phyloP scores from a whole-genome alignment of 495 filamentous ascomycete genomes.

The Clavariopsis aquatica region DNA sequence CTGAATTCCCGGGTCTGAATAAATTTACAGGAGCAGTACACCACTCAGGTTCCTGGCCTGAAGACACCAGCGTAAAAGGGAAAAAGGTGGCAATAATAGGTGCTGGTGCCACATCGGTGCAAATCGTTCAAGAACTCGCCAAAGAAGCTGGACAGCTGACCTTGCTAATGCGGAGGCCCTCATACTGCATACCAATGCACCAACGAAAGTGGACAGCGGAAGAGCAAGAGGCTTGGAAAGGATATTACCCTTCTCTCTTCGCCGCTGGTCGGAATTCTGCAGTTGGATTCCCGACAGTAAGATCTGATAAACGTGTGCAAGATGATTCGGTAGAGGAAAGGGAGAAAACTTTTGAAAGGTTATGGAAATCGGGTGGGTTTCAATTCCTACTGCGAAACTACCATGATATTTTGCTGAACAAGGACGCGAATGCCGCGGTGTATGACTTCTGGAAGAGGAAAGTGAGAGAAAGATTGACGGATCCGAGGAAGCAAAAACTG shows the following conservation, averaged over 20 bases:
- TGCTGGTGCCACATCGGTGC: constrained; percentile 32
- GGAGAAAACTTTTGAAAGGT: constrained; percentile 14
- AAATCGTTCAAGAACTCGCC: constrained; percentile 28
- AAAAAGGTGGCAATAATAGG: constrained; percentile 37
- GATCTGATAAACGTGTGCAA: background rate
- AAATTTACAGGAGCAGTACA: constrained; percentile 22
- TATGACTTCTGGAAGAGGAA: constrained; percentile 38
- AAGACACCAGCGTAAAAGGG: constrained; percentile 22
- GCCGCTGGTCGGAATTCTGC: constrained; percentile 4
- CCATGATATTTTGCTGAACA: constrained; percentile 20
- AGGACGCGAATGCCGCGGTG: constrained; percentile 26
- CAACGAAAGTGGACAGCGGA: constrained; percentile 17
- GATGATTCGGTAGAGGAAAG: constrained; percentile 28
- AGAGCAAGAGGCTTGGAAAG: constrained; percentile 17
- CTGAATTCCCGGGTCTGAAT: constrained; percentile 22
- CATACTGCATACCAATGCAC: constrained; percentile 28
- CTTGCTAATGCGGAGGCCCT: constrained; percentile 24
- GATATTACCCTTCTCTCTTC: constrained; percentile 20
- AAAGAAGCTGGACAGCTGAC: constrained; percentile 28
- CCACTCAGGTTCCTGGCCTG: constrained; percentile 27
- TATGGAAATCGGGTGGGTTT: constrained; percentile 25
- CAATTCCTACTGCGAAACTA: constrained; percentile 24
- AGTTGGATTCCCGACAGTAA: constrained; percentile 6
- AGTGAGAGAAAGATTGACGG: constrained; percentile 23
- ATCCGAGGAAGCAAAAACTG: constrained; percentile 19